phyloP scores from a whole-genome alignment of 2,329 filamentous ascomycete genomes.

The Furcasterigmium furcatum region DNA sequence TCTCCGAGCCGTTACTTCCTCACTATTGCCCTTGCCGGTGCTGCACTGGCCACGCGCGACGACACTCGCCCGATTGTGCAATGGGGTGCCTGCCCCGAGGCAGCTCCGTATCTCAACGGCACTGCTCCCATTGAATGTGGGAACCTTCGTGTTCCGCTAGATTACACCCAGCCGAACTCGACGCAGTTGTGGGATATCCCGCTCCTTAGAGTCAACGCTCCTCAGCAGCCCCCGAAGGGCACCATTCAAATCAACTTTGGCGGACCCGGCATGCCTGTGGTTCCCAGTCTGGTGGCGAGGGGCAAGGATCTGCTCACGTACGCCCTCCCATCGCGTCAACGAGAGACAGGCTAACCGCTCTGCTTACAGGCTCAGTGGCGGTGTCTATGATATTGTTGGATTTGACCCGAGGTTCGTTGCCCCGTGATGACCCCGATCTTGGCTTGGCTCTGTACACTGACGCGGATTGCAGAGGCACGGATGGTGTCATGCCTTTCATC shows the following conservation, averaged over 20 bases:
- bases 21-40: too few relatives aligned
- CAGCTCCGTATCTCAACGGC: too few relatives aligned
- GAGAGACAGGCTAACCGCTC: neutral
- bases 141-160: neutral
- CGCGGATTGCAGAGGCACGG: too few relatives aligned
- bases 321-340: neutral
- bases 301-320: neutral
- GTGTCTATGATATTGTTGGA: constrained; percentile 14
- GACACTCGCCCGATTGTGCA: too few relatives aligned
- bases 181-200: constrained; percentile 19
- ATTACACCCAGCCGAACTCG: neutral
- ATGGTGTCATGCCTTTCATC: too few relatives aligned
- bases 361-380: constrained; percentile 12
- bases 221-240: constrained; percentile 23
- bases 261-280: constrained; percentile 22
- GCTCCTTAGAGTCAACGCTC: constrained; percentile 25
- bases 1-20: too few relatives aligned
- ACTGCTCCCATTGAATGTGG: neutral
- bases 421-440: neutral
- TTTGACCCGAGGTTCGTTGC: constrained; percentile 15
- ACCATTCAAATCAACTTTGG: constrained; percentile 36
- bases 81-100: too few relatives aligned
- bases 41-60: too few relatives aligned
- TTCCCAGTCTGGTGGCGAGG: neutral
- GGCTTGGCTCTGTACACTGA: too few relatives aligned